Evolutionary conservation across 129 eudicot genomes (phyloP), one percentile per base, ranked within the genome.

Genomic region (Ambrosia artemisiifolia): DNA sequence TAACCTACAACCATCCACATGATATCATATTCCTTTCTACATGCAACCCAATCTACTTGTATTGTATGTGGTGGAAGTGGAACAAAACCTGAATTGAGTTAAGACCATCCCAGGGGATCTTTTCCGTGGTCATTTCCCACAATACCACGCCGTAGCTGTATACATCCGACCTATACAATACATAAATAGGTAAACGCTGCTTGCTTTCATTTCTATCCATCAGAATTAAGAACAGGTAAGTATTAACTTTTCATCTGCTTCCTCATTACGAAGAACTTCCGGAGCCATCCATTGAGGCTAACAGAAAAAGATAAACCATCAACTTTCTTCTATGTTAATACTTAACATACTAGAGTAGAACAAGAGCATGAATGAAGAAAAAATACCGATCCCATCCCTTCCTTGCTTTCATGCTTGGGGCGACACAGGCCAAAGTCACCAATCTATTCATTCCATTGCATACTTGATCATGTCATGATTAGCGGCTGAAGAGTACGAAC

Each of bases 201-300:
- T n/a, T n/a, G n/a, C n/a, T n/a, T n/a, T n/a, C n/a, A n/a, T n/a
- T n/a, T n/a, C n/a, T n/a, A n/a, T n/a, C n/a, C n/a, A n/a, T n/a
- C n/a, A n/a, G n/a, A n/a, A n/a, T n/a, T n/a, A n/a, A n/a, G n/a
- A n/a, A n/a, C n/a, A n/a, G n/a, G n/a, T n/a, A n/a, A n/a, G n/a
- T n/a, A n/a, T n/a, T n/a, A n/a, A n/a, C 98, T 87, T 92, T 75
- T 92, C 98, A 81, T 92, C 87, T 18, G 91, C 79, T 16, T 78
- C 96, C 80, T 92, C 96, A 32, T 83, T 86, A 34, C 98, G 89
- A 77, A 92, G 89, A 82, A 87, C 87, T 72, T 92, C 98, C 20
- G 98, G 98, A 30, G 98, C 98, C 98, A 88, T 92, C 96, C 96
- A 92, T 73, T 87, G 98, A 75, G 98, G 98, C 98, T 92, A 77